Base-by-base conservation (phyloP, 805 yeast species). In the Hanseniaspora mollemarum region DNA sequence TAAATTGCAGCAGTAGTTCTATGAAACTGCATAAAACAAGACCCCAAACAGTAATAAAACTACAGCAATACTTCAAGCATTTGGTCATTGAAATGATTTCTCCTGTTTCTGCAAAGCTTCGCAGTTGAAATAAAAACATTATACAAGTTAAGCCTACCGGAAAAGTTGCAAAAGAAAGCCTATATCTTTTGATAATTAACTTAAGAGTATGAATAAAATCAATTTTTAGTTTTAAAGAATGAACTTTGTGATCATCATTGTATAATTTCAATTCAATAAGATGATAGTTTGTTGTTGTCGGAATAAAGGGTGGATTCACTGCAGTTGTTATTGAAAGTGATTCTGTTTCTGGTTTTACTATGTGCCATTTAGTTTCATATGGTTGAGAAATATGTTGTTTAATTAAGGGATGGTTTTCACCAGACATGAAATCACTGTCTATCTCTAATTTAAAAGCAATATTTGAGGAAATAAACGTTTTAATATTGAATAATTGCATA, bases 311-410 rank as follows among this genome's bases (percentile, higher is more conserved):
- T 10, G 43, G 45, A 15, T 48, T 40, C 4, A 19, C 15, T 7
- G 51, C 51, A 18, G 45, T 16, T 9, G 51, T 40, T 25, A 48
- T 5, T 4, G 45, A 22, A 59, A 68, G 53, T 69, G 69, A 63
- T 24, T 19, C 6, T 35, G 24, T 18, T 7, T 7, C 22, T 19
- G 39, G 13, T 13, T 16, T 35, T 13, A 35, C 12, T 2, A 42
- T 64, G 58, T 80, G 83, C 87, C 90, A 88, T 65, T 86, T 87
- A 0, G 86, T 73, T 61, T 88, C 96, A 57, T 68, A 73, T 0
- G 84, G 83, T 32, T 77, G 79, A 10, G 70, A 67, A 3, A 77
- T 68, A 67, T 75, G 74, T 62, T 87, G 95, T 52, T 87, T 72
- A 2, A 83, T 63, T 33, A 87, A 70, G 0, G 94, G 84, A 19